Conservation (phyloP, 148 eudicot genomes). For the Limonium bicolor region DNA sequence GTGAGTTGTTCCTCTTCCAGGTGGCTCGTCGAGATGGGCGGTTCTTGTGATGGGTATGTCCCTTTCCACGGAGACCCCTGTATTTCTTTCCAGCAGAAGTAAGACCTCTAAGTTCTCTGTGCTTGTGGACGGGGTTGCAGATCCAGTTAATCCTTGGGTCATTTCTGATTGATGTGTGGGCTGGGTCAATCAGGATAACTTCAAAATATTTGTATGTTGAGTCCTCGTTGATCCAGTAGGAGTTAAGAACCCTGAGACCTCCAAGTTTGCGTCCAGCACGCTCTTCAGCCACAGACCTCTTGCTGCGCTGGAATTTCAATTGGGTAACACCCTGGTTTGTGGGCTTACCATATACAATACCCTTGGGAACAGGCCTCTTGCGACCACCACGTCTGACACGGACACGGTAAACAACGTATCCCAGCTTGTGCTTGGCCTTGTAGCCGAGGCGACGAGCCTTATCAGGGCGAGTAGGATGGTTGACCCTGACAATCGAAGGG, state of each 20-base stretch:
- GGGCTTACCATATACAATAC: constrained; percentile 4
- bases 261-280: constrained; percentile 1
- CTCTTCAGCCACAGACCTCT: constrained; percentile 2
- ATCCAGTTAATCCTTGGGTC: constrained; percentile 45
- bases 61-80: constrained; percentile 41
- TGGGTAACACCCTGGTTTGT: constrained; percentile 4
- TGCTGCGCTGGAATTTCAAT: constrained; percentile 2
- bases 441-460: constrained; percentile 6
- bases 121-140: constrained; percentile 44
- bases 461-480: constrained; percentile 1
- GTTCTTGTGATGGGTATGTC: constrained; percentile 27
- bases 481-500: constrained; percentile 3
- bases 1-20: constrained; percentile 41
- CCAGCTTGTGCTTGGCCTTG: constrained; percentile 1
- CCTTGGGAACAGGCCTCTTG: constrained; percentile 1
- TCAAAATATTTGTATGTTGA: constrained; percentile 38
- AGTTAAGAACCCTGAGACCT: constrained; percentile 21
- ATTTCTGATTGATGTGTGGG: constrained; percentile 28
- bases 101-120: constrained; percentile 38
- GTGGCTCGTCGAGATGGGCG: constrained; percentile 40
- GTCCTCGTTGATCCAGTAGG: constrained; percentile 37
- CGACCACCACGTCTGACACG: constrained; percentile 1
- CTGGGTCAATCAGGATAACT: constrained; percentile 37
- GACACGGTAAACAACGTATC: not conserved
- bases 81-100: constrained; percentile 38